Evolutionary conservation across 2,329 filamentous ascomycete species (phyloP).

Genomic region (Helotiales sp.): DNA sequence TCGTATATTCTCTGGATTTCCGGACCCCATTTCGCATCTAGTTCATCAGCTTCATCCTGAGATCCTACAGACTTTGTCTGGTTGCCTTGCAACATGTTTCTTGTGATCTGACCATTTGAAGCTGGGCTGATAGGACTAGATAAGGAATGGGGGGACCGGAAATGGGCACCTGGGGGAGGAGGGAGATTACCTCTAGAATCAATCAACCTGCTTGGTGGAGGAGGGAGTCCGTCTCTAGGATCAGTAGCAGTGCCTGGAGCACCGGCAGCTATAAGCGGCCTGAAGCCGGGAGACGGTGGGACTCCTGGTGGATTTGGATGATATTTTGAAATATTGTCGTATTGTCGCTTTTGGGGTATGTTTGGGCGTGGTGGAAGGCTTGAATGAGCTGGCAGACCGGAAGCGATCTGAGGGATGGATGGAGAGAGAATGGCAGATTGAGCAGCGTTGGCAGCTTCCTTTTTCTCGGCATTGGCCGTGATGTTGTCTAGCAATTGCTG

Average conservation of each 20-base stretch:
- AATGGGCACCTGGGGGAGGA: constrained; percentile 13
- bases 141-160: neutral
- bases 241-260: constrained; percentile 37
- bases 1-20: constrained; percentile 70
- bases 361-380: constrained; percentile 38
- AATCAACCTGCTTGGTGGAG: constrained; percentile 36
- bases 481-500: constrained; percentile 39
- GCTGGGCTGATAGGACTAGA: constrained; percentile 26
- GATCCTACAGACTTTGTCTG: constrained; percentile 21
- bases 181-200: constrained; percentile 12
- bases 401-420: constrained; percentile 24
- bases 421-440: constrained; percentile 25
- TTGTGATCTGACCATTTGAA: constrained; percentile 24
- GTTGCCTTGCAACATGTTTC: constrained; percentile 21
- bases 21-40: constrained; percentile 37
- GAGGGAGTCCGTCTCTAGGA: constrained; percentile 34
- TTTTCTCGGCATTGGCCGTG: constrained; percentile 38
- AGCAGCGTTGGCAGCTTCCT: constrained; percentile 25
- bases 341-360: constrained; percentile 29
- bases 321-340: constrained; percentile 35
- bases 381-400: constrained; percentile 34
- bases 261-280: constrained; percentile 34
- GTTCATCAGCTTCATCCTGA: constrained; percentile 32
- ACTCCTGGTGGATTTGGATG: constrained; percentile 31
- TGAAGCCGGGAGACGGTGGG: constrained; percentile 28